Percentiles rank a stretch among this genome's conserved stretches.
Evolutionary conservation across 148 eudicot species (phyloP).

Genomic region (Beta vulgaris): DNA sequence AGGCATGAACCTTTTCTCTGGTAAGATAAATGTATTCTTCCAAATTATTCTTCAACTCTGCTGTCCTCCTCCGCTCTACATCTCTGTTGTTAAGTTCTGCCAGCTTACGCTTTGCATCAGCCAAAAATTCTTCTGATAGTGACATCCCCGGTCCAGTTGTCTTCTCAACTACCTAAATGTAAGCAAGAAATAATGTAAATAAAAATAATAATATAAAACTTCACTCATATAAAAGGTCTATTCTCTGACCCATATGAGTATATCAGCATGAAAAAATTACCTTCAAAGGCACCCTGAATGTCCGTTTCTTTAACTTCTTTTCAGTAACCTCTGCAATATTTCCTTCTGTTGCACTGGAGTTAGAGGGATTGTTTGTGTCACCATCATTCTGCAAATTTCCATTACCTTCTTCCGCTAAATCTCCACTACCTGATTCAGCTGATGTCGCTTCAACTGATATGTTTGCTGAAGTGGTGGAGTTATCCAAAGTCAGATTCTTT

Average conservation of each 20-base stretch:
- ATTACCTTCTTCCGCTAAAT: slow-evolving; percentile 48
- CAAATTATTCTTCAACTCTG: slow-evolving; percentile 81
- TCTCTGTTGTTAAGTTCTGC: slow-evolving; percentile 78
- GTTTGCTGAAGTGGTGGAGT: slow-evolving; percentile 45
- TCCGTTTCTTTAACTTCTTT: slow-evolving; percentile 86
- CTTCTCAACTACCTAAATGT: slow-evolving; percentile 72
- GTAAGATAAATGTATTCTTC: slow-evolving; percentile 89
- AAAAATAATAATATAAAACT: no score
- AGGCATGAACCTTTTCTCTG: slow-evolving; percentile 67
- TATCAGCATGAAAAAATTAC: slow-evolving; percentile 27
- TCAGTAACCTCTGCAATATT: slow-evolving; percentile 48
- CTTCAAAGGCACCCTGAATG: slow-evolving; percentile 86
- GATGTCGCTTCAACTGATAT: slow-evolving; percentile 36
- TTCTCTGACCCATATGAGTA: not conserved
- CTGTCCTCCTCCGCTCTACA: slow-evolving; percentile 85
- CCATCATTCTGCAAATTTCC: slow-evolving; percentile 40
- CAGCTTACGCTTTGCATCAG: slow-evolving; percentile 63
- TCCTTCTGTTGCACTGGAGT: slow-evolving; percentile 46
- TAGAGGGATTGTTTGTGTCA: slow-evolving; percentile 32
- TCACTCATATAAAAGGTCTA: not conserved
- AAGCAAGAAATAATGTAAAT: slow-evolving; percentile 20
- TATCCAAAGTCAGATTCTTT: slow-evolving; percentile 68
- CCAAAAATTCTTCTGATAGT: slow-evolving; percentile 60
- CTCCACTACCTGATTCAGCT: slow-evolving; percentile 44
- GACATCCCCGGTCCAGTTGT: slow-evolving; percentile 58